phyloP scores from a whole-genome alignment of 2,329 filamentous ascomycete genomes.

The Pseudogymnoascus sp. region DNA sequence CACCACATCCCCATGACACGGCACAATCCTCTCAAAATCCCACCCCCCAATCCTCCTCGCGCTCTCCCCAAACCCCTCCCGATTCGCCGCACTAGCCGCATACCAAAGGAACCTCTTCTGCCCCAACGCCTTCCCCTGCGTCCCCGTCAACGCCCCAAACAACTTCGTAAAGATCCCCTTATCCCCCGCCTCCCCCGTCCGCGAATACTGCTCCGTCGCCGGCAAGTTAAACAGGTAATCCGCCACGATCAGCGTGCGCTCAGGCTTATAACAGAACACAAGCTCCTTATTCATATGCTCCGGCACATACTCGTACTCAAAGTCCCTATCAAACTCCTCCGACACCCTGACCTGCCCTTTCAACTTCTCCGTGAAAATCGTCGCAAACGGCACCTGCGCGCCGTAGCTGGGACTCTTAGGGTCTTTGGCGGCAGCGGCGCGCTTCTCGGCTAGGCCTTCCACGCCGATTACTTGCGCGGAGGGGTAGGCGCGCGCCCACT shows the following conservation, averaged over 20 bases:
- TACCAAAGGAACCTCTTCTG: constrained; percentile 84
- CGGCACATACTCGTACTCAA: constrained; percentile 77
- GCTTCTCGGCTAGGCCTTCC: constrained; percentile 76
- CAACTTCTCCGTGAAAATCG: constrained; percentile 56
- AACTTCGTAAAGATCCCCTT: constrained; percentile 54
- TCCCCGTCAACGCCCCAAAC: constrained; percentile 49
- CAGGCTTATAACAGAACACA: constrained; percentile 76
- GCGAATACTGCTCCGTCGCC: constrained; percentile 72
- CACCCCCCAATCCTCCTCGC: constrained; percentile 62
- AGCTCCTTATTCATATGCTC: constrained; percentile 78
- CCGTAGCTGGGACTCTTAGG: constrained; percentile 43
- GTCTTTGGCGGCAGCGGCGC: constrained; percentile 42
- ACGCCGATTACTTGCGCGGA: constrained; percentile 72
- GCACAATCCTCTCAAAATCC: constrained; percentile 80
- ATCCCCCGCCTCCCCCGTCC: constrained; percentile 43
- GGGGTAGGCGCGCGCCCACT: constrained; percentile 76
- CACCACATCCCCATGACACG: constrained; percentile 89
- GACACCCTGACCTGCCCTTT: constrained; percentile 48
- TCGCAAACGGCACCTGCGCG: constrained; percentile 45
- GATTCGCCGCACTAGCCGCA: constrained; percentile 49
- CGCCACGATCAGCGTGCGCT: constrained; percentile 73
- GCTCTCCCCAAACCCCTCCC: constrained; percentile 61
- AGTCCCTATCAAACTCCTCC: constrained; percentile 77
- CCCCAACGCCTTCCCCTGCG: constrained; percentile 57
- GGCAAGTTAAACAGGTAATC: constrained; percentile 92